Conservation (phyloP, 345 rosid species). For the Trapa incisa region DNA sequence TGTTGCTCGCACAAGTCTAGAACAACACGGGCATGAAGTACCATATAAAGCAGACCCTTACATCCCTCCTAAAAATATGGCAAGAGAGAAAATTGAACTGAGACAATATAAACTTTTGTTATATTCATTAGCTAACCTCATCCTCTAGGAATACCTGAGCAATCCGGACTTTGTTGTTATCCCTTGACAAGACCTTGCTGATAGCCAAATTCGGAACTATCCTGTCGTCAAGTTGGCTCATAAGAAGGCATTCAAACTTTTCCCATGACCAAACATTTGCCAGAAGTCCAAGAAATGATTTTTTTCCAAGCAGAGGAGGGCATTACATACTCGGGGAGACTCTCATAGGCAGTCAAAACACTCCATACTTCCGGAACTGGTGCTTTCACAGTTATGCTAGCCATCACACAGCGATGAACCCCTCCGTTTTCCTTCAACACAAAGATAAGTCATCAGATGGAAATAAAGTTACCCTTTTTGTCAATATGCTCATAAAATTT, state of each 20-base stretch:
- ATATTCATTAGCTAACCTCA: not conserved
- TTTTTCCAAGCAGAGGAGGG: not conserved
- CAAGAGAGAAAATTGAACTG: not conserved
- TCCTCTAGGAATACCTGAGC: conserved; percentile 46
- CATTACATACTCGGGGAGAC: conserved; percentile 77
- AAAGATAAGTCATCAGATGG: conserved; percentile 25
- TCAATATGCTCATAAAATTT: not conserved
- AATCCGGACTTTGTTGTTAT: conserved; percentile 85
- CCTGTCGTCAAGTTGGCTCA: conserved; percentile 33
- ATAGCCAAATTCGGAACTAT: conserved; percentile 92
- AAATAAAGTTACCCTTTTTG: conserved; percentile 9
- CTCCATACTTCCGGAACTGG: conserved; percentile 91
- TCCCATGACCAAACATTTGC: not conserved
- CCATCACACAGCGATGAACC: conserved; percentile 84
- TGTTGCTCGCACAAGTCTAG: conserved; percentile 70
- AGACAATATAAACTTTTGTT: not conserved
- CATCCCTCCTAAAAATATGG: conserved; percentile 65
- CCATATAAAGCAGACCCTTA: conserved; percentile 87
- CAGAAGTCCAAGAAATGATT: not conserved
- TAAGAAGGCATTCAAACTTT: not conserved
- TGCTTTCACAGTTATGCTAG: conserved; percentile 96
- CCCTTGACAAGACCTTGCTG: conserved; percentile 76
- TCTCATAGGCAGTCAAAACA: conserved; percentile 79
- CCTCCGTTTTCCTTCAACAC: conserved; percentile 89
- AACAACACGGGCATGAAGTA: conserved; percentile 92